Conservation (phyloP, 2,329 filamentous ascomycete species). For the Didymella lethalis region DNA sequence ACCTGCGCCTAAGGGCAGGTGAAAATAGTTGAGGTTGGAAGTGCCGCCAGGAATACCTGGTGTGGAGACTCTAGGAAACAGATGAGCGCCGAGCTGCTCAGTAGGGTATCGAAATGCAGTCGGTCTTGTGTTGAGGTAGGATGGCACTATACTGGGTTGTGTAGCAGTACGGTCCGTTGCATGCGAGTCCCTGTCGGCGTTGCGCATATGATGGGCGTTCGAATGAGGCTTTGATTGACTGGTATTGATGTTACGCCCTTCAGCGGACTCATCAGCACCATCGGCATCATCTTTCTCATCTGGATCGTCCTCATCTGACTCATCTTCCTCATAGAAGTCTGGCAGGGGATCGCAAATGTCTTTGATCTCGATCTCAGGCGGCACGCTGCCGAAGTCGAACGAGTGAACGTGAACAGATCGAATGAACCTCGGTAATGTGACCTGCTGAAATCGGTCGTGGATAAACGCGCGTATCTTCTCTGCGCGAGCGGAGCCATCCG, state of each 20-base stretch:
- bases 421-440: constrained; percentile 92
- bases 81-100: constrained; percentile 41
- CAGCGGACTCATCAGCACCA: constrained; percentile 30
- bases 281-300: constrained; percentile 62
- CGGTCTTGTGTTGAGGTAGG: constrained; percentile 38
- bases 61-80: constrained; percentile 59
- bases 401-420: constrained; percentile 93
- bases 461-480: constrained; percentile 91
- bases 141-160: constrained; percentile 33
- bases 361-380: constrained; percentile 89
- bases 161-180: constrained; percentile 26
- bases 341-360: constrained; percentile 95
- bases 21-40: constrained; percentile 82
- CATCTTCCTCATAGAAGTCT: constrained; percentile 91
- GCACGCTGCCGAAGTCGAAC: constrained; percentile 87
- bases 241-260: constrained; percentile 34
- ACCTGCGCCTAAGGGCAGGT: constrained; percentile 74
- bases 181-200: constrained; percentile 31
- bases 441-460: constrained; percentile 92
- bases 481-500: constrained; percentile 84
- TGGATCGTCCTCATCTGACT: constrained; percentile 73
- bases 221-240: constrained; percentile 44
- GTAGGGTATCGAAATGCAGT: constrained; percentile 43
- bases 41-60: constrained; percentile 72
- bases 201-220: constrained; percentile 41